Evolutionary conservation across 169 alveolate species (phyloP), one percentile per base, ranked within the genome.

Genomic region (Eimeria nieschulzi): DNA sequence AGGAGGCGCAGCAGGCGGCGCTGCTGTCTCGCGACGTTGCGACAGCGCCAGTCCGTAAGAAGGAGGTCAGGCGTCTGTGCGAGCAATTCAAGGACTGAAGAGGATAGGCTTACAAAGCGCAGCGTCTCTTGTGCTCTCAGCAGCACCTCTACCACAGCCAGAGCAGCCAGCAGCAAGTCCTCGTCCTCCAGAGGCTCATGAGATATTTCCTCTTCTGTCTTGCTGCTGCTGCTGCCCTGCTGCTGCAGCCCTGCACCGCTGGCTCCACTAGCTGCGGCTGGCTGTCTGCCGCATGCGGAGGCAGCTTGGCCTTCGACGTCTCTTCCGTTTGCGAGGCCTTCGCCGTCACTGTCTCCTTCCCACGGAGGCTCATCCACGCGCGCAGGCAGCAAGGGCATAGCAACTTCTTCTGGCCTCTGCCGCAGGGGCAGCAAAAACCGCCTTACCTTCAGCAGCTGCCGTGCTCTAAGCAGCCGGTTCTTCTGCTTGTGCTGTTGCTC

Each of bases 41-140:
- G 21, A 21, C 76, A 19, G 46, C 39, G 46, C 76, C 76, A 66
- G 46, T 66, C 76, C 76, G 76, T 66, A 66, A 66, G 76, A 39
- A 66, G 76, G 46, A 66, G 39, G 23, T 66, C 76, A n/a, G 76
- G 76, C 46, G 76, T 26, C 76, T 66, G 76, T 9, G 76, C 76
- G 6, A 66, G 25, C 76, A 66, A 23, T 39, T 66, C 76, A n/a
- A 66, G 0, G 76, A 66, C 76, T 9, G 76, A 26, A 26, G 76
- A n/a, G 23, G 46, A n/a, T n/a, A 66, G 26, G 23, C 76, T 19
- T 8, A 66, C 15, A 8, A 19, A 66, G 7, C 26, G 76, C 76
- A 66, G 39, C 51, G 76, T n/a, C 39, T 66, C 17, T 26, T 66
- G 76, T 19, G 46, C 26, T 66, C 76, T 66, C 21, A 66, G 21